Evolutionary conservation across 306 rosid genomes (phyloP), one percentile per base, ranked within the genome.

Genomic region (Psophocarpus tetragonolobus): DNA sequence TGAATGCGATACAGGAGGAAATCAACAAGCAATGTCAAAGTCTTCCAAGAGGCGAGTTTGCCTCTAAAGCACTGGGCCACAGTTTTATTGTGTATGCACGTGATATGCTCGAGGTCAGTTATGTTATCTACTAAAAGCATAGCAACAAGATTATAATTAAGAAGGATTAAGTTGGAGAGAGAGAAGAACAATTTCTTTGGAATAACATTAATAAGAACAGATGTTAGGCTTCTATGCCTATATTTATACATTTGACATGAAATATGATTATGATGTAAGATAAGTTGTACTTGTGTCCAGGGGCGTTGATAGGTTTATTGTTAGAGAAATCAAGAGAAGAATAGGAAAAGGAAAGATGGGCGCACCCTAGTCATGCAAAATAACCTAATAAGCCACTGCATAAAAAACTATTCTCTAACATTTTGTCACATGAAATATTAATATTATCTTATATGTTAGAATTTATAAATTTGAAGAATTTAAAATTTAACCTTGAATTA

Each of bases 11-110:
- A 80, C 91, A 92, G 79, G 92, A 92, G 73, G 97, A 95, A 77
- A 81, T 95, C 67, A 87, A 80, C 77, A 86, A 89, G 82, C 99
- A 95, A 84, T 95, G 99, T 69, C 74, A 89, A 44, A 91, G 92
- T 83, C 97, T 95, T 82, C 97, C 97, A 54, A 95, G 98, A 82
- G 98, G 96, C 56, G 91, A 86, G 80, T 84, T 89, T 84, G 98
- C 98, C 68, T 81, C 89, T 53, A 91, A 95, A 82, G 97, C 99
- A 41, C 85, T 95, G 73, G 77, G 88, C 90, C 99, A 92, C 82
- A 95, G 97, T 84, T 95, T 87, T 86, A 86, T 90, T 33, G 99
- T 91, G 72, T 69, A 87, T 82, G 97, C 97, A 32, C 87, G 89
- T 60, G 94, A 92, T 85, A 92, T 95, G 92, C 92, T 87, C 51